These are phyloP conservation scores for Metschnikowia colocasiae DNA, from an alignment of 805 yeast genomes.

Conservation along the genomic window DNA sequence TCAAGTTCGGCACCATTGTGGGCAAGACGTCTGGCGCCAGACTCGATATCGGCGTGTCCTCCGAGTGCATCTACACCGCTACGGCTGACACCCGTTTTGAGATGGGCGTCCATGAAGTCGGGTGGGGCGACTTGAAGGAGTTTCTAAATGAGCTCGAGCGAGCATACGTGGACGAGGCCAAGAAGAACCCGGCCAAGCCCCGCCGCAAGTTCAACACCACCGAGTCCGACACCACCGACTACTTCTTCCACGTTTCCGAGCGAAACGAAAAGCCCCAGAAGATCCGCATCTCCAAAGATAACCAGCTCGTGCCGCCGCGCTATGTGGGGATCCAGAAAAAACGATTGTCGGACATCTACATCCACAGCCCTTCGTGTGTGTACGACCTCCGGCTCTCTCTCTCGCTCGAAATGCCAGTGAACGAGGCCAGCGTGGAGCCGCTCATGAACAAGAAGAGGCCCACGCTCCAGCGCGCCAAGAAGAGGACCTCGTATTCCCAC, in stretches of 20 bases:
- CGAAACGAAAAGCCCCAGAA: conserved; percentile 63
- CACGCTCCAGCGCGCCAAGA: conserved; percentile 60
- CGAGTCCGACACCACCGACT: conserved; percentile 61
- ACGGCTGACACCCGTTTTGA: conserved; percentile 54
- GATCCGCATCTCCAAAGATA: conserved; percentile 65
- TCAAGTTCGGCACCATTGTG: conserved; percentile 69
- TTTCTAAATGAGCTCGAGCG: conserved; percentile 55
- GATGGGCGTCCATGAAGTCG: conserved; percentile 61
- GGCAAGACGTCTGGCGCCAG: conserved; percentile 61
- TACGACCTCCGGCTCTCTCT: conserved; percentile 76
- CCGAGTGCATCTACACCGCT: conserved; percentile 63
- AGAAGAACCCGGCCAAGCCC: conserved; percentile 26
- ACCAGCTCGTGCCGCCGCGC: conserved; percentile 56
- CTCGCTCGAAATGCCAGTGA: conserved; percentile 72
- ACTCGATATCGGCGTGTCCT: conserved; percentile 59
- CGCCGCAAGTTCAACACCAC: conserved; percentile 55
- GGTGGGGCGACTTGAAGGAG: conserved; percentile 54
- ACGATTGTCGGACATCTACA: conserved; percentile 65
- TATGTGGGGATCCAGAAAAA: conserved; percentile 70
- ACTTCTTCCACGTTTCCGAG: conserved; percentile 56
- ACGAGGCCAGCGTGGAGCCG: conserved; percentile 53
- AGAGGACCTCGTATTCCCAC: conserved; percentile 69
- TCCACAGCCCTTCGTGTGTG: conserved; percentile 71
- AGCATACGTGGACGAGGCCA: conserved; percentile 40
- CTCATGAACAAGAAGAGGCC: conserved; percentile 46